phyloP scores from a whole-genome alignment of 1,284 basidiomycete species.

The Earliella scabrosa region DNA sequence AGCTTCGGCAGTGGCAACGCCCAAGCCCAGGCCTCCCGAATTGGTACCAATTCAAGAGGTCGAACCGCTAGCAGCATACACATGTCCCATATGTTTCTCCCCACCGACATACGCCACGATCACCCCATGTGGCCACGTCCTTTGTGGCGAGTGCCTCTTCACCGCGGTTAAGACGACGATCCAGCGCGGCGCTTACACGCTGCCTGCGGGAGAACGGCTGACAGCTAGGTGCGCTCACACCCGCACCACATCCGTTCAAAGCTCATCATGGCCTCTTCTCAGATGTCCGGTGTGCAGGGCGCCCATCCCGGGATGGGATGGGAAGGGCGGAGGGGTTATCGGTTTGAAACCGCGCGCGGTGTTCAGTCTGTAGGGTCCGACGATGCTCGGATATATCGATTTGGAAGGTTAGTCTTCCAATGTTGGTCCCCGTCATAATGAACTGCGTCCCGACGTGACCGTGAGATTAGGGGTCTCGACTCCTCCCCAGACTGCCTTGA shows the following conservation, averaged over 20 bases:
- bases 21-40: not conserved
- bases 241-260: not conserved
- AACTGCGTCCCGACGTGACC: not conserved
- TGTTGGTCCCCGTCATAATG: not conserved
- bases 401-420: conserved; percentile 5
- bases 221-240: conserved; percentile 29
- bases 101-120: conserved; percentile 75
- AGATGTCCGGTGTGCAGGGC: conserved; percentile 49
- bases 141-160: conserved; percentile 77
- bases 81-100: conserved; percentile 79
- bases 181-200: conserved; percentile 49
- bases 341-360: conserved; percentile 40
- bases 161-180: conserved; percentile 69
- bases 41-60: conserved; percentile 17
- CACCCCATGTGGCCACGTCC: conserved; percentile 79
- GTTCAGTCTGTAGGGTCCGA: conserved; percentile 25
- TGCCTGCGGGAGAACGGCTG: conserved; percentile 33
- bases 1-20: not conserved
- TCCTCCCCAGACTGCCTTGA: not conserved
- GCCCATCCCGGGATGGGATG: conserved; percentile 44
- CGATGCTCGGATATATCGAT: conserved; percentile 1
- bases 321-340: conserved; percentile 44
- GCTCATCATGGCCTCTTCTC: not conserved
- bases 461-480: not conserved
- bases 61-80: conserved; percentile 65